Percentiles rank a stretch among this genome's conserved stretches.
Conservation (phyloP, 2,329 filamentous ascomycete genomes). For the Fusarium protoensiforme region DNA sequence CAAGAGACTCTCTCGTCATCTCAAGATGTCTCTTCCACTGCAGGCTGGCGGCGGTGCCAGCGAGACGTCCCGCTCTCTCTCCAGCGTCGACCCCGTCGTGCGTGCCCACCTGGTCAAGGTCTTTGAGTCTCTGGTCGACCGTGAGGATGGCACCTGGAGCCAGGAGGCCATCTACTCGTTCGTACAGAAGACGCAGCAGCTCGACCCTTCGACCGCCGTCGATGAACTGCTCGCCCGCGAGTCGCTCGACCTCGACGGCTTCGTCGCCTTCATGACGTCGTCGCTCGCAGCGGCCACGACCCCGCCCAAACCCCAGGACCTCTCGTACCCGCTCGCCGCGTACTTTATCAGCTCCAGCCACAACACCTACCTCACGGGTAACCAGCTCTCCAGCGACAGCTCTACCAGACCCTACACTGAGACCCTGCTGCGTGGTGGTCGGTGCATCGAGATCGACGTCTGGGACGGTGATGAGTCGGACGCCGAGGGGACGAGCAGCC, state of each 20-base stretch:
- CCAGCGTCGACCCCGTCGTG: slow-evolving; percentile 54
- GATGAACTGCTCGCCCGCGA: slow-evolving; percentile 41
- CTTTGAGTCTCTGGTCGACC: slow-evolving; percentile 57
- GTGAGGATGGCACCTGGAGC: slow-evolving; percentile 56
- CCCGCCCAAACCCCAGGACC: slow-evolving; percentile 57
- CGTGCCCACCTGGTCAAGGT: slow-evolving; percentile 58
- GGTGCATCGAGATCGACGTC: slow-evolving; percentile 94
- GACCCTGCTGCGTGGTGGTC: slow-evolving; percentile 84
- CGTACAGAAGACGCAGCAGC: slow-evolving; percentile 58
- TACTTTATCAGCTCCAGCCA: slow-evolving; percentile 96
- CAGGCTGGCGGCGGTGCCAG: slow-evolving; percentile 62
- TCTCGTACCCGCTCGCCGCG: slow-evolving; percentile 84
- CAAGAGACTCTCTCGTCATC: not conserved
- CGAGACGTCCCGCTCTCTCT: slow-evolving; percentile 53
- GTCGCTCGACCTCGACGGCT: slow-evolving; percentile 59
- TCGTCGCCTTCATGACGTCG: slow-evolving; percentile 68
- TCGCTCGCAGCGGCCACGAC: slow-evolving; percentile 55
- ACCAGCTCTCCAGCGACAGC: slow-evolving; percentile 87
- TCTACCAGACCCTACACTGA: slow-evolving; percentile 90
- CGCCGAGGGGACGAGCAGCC: slow-evolving; percentile 61
- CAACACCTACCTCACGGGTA: slow-evolving; percentile 92
- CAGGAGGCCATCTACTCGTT: slow-evolving; percentile 59
- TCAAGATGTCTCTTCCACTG: slow-evolving; percentile 14
- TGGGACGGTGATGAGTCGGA: slow-evolving; percentile 88
- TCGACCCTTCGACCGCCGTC: slow-evolving; percentile 46